Conservation (phyloP, 1,139 yeast genomes). For the Magnusiomyces clavatus region DNA sequence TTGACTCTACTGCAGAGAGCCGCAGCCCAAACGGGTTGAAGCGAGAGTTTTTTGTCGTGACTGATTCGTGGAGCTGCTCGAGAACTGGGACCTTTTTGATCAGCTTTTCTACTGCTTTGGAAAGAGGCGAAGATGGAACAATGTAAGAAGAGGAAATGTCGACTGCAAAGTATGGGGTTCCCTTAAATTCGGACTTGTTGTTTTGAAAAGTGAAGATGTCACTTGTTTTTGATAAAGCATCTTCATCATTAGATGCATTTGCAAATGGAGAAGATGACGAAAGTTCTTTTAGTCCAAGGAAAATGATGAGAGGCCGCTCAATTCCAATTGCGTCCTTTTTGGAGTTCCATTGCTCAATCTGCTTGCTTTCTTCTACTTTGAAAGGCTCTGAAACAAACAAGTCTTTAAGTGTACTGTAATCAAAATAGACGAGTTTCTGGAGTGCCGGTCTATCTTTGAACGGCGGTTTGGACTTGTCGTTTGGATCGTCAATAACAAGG, state of each 20-base stretch:
- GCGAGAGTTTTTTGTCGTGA: constrained; percentile 22
- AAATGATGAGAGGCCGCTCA: constrained; percentile 40
- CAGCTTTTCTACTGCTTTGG: constrained; percentile 16
- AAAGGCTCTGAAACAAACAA: constrained; percentile 31
- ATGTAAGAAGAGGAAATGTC: constrained; percentile 41
- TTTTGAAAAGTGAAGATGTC: constrained; percentile 1
- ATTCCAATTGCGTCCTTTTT: constrained; percentile 34
- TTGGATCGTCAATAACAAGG: background rate
- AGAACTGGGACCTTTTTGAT: constrained; percentile 26
- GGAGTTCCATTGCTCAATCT: constrained; percentile 28
- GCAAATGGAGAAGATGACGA: too few species aligned
- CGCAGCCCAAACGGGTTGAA: constrained; percentile 22
- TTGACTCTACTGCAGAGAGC: constrained; percentile 37
- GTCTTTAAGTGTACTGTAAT: constrained; percentile 21
- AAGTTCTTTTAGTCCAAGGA: constrained; percentile 62
- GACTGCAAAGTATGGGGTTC: constrained; percentile 71
- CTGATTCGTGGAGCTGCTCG: constrained; percentile 26
- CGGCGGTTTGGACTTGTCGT: constrained; percentile 3
- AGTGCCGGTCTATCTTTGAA: constrained; percentile 2
- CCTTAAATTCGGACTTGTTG: constrained; percentile 38
- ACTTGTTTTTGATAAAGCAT: constrained; percentile 16
- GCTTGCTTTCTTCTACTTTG: constrained; percentile 22
- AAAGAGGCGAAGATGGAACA: constrained; percentile 10
- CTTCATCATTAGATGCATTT: constrained; percentile 31
- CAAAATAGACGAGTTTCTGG: constrained; percentile 16